Conservation (phyloP, 2,329 filamentous ascomycete species). For the Lojkania enalia region DNA sequence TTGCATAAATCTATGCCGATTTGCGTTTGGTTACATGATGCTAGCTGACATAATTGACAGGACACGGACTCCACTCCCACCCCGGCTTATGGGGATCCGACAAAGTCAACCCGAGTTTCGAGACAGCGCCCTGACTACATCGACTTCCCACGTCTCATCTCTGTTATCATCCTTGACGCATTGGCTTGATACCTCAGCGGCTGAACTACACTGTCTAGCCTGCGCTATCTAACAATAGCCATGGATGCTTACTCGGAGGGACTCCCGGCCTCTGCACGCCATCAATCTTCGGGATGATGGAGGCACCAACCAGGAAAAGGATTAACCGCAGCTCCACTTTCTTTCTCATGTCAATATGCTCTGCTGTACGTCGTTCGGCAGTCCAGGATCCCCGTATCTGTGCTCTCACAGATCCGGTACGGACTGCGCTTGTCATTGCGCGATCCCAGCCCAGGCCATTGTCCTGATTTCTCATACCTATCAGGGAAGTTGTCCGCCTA, state of each 20-base stretch:
- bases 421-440: conserved; percentile 41
- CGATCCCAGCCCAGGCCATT: conserved; percentile 38
- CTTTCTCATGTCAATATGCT: conserved; percentile 46
- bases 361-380: conserved; percentile 46
- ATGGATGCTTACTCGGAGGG: conserved; percentile 42
- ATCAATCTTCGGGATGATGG: conserved; percentile 40
- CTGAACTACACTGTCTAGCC: conserved; percentile 34
- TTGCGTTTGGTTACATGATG: conserved; percentile 24
- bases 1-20: conserved; percentile 20
- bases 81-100: conserved; percentile 46
- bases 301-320: conserved; percentile 38
- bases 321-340: conserved; percentile 41
- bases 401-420: conserved; percentile 45
- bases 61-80: conserved; percentile 36
- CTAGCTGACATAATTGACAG: conserved; percentile 42
- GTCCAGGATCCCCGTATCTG: conserved; percentile 42
- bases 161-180: conserved; percentile 43
- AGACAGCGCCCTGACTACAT: conserved; percentile 39
- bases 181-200: conserved; percentile 38
- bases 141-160: conserved; percentile 43
- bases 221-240: conserved; percentile 45
- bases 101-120: conserved; percentile 39
- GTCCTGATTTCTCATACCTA: conserved; percentile 29
- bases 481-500: conserved; percentile 28
- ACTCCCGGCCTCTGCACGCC: conserved; percentile 40